Conservation (phyloP, 495 filamentous ascomycete species). For the Geopyxis carbonaria region DNA sequence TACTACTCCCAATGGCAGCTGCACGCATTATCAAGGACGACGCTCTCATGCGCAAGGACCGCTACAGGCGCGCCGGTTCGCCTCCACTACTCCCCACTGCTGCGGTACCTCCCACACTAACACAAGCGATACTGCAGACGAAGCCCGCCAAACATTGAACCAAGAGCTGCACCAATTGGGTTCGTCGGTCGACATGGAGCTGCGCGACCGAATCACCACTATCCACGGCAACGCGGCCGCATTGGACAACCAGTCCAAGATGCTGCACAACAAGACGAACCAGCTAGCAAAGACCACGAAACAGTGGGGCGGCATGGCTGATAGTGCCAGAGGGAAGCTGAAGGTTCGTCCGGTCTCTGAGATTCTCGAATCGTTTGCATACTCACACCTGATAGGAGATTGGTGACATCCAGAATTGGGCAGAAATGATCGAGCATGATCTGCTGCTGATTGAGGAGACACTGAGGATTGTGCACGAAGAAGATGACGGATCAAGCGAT, state of each 20-base stretch:
- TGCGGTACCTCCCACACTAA: constrained; percentile 5
- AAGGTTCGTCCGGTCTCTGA: constrained; percentile 32
- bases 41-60: constrained; percentile 22
- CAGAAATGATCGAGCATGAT: constrained; percentile 86
- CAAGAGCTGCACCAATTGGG: constrained; percentile 32
- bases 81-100: constrained; percentile 4
- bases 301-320: constrained; percentile 48
- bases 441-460: constrained; percentile 79
- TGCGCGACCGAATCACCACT: constrained; percentile 53
- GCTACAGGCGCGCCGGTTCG: constrained; percentile 24
- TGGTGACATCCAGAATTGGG: constrained; percentile 95
- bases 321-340: constrained; percentile 49
- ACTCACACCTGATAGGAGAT: constrained; percentile 45
- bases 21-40: constrained; percentile 25
- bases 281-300: constrained; percentile 55
- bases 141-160: constrained; percentile 21
- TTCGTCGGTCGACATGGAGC: constrained; percentile 45
- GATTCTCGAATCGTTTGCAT: constrained; percentile 2
- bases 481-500: constrained; percentile 8
- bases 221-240: constrained; percentile 56
- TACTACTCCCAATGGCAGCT: constrained; percentile 20
- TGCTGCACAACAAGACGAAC: constrained; percentile 46
- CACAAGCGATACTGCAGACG: constrained; percentile 14
- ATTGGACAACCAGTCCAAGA: constrained; percentile 54
- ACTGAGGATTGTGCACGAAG: constrained; percentile 43